phyloP scores from a whole-genome alignment of 768 basidiomycete species.

The Chalciporus chontae region DNA sequence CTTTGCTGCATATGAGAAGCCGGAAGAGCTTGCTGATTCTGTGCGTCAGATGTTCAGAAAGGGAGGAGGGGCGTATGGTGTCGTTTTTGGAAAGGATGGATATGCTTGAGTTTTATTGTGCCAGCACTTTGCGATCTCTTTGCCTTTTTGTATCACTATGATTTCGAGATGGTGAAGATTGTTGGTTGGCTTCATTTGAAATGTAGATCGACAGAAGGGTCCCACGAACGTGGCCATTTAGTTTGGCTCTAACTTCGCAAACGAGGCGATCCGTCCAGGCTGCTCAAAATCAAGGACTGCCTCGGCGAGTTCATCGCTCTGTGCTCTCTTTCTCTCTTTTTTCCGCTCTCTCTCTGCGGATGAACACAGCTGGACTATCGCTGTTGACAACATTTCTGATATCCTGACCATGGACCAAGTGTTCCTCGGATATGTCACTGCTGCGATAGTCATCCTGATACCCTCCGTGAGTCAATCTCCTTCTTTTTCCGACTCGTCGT shows the following conservation, averaged over 20 bases:
- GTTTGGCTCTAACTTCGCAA: neutral
- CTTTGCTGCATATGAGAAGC: slow-evolving; percentile 53
- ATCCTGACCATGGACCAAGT: slow-evolving; percentile 23
- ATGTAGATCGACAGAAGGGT: neutral
- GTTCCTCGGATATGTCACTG: slow-evolving; percentile 19
- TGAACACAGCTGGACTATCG: slow-evolving; percentile 7
- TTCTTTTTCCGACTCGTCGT: neutral
- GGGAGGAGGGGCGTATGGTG: slow-evolving; percentile 45
- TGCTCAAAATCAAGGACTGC: neutral
- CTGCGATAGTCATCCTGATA: slow-evolving; percentile 20
- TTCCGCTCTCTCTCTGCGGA: neutral
- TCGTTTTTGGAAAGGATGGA: slow-evolving; percentile 43
- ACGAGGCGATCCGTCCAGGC: neutral
- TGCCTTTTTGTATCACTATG: too few species aligned
- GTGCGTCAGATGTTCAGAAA: slow-evolving; percentile 55
- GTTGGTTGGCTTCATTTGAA: too few species aligned
- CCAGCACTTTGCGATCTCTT: too few species aligned
- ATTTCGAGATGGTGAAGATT: too few species aligned
- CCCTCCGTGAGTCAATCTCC: slow-evolving; percentile 26
- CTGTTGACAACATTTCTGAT: neutral
- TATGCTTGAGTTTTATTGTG: slow-evolving; percentile 24
- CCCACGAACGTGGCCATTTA: neutral
- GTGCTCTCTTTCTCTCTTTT: neutral
- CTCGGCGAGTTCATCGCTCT: neutral
- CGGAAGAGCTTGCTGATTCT: slow-evolving; percentile 46